Evolutionary conservation across 768 basidiomycete genomes (phyloP).

Genomic region (Suillus subaureus): DNA sequence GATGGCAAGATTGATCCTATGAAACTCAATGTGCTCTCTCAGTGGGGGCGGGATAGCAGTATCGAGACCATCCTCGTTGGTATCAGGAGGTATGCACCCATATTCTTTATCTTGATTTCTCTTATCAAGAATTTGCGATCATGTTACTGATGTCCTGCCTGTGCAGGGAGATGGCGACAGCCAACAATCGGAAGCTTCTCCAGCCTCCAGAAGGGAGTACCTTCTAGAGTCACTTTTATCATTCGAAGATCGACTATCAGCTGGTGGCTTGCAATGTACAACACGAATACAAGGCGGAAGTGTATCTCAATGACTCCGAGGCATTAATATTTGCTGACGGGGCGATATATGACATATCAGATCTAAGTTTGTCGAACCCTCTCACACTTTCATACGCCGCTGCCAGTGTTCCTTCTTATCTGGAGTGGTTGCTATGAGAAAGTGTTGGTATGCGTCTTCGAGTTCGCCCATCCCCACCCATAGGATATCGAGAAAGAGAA

Average conservation of each 20-base stretch:
- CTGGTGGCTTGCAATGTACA: slow-evolving; percentile 9
- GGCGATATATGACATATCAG: not conserved
- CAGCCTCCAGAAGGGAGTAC: slow-evolving; percentile 90
- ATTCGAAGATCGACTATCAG: not conserved
- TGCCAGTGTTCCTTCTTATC: not conserved
- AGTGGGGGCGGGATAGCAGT: slow-evolving; percentile 77
- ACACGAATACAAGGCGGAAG: slow-evolving; percentile 4
- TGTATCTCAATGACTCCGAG: slow-evolving; percentile 3
- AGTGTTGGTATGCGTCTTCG: not conserved
- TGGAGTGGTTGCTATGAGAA: not conserved
- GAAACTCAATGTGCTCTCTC: slow-evolving; percentile 70
- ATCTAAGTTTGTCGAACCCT: not conserved
- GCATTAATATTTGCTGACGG: not conserved
- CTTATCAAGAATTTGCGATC: not conserved
- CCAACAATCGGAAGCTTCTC: slow-evolving; percentile 89
- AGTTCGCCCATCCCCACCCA: not conserved
- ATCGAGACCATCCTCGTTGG: slow-evolving; percentile 92
- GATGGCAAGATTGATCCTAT: slow-evolving; percentile 78
- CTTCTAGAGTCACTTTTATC: slow-evolving; percentile 43
- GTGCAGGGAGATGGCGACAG: slow-evolving; percentile 89
- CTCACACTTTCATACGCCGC: not conserved
- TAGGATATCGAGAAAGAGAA: not conserved
- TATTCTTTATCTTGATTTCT: not conserved
- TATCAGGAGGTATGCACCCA: slow-evolving; percentile 68
- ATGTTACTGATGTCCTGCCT: slow-evolving; percentile 10